Base-by-base conservation (phyloP, 1,139 yeast genomes). In the Yamadazyma sp. region DNA sequence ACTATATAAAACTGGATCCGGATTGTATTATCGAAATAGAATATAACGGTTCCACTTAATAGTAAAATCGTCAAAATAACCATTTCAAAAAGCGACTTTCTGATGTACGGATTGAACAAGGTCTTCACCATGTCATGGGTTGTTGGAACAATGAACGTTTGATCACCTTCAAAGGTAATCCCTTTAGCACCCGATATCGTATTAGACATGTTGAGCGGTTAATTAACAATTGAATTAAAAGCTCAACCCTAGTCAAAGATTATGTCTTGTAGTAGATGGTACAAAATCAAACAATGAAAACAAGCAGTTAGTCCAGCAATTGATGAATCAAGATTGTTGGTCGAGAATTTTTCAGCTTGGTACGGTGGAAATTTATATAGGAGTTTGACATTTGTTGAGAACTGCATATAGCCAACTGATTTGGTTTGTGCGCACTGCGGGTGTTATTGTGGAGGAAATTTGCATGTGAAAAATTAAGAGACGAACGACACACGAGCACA, bases 41-140 rank as follows among this genome's bases (percentile, higher is more conserved):
- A 68, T 51, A 77, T 84, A 8, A 82, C 64, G 20, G 67, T 57
- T 23, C 76, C 67, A 52, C 84, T 85, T 5, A 75, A 60, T 3
- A 68, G 47, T 36, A 87, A 64, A 2, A 79, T 60, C 5, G 65
- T 43, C 25, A 85, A 75, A 42, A 86, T 86, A 26, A 75, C 49
- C 16, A 76, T 48, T 54, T 87, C 96, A 36, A 82, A 74, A 41
- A 77, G 62, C 1, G 92, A 82, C 57, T 87, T 88, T 37, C 77
- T 72, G 37, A 86, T 62, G 2, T 82, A 71, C 1, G 95, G 95
- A 61, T 86, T 94, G 51, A 87, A 81, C 37, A 87, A 65, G 1
- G 94, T 82, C 48, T 88, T 73, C 24, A 87, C 86, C 95, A 87
- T 86, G 56, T 87, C 96, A 53, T 83, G 86, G 18, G 96, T 87